A percentile compares a stretch with the other conserved stretches of the same genome.
Conservation (phyloP, 2,329 filamentous ascomycete species). For the Podosphaera aphanis region DNA sequence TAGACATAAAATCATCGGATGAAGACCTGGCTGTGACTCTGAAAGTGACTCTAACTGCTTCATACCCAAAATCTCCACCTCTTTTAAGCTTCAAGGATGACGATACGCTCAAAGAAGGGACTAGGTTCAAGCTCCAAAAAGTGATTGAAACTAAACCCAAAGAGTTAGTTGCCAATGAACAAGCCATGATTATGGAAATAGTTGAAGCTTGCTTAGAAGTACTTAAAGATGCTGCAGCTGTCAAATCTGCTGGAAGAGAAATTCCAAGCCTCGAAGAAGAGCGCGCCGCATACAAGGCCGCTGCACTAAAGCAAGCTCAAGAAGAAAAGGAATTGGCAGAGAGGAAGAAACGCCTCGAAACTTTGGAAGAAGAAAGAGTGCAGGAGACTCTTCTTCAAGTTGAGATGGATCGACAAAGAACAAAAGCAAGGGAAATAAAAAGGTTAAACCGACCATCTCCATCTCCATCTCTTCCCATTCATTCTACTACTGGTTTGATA, state of each 20-base stretch:
- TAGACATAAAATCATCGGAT: constrained; percentile 52
- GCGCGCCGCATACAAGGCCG: constrained; percentile 58
- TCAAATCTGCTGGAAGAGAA: constrained; percentile 49
- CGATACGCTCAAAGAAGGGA: constrained; percentile 42
- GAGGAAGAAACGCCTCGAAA: constrained; percentile 27
- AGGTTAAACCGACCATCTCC: constrained; percentile 34
- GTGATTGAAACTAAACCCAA: constrained; percentile 35
- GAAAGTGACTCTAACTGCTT: constrained; percentile 63
- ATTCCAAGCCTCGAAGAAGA: constrained; percentile 78
- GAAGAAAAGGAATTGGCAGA: constrained; percentile 24
- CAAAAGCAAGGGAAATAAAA: constrained; percentile 38
- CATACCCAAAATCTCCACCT: constrained; percentile 70
- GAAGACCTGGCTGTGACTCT: constrained; percentile 47
- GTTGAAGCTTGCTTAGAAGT: constrained; percentile 33
- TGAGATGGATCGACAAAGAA: constrained; percentile 44
- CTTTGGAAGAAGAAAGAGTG: constrained; percentile 43
- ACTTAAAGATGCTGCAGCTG: constrained; percentile 65
- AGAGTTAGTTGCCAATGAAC: constrained; percentile 25
- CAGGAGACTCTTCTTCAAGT: constrained; percentile 50
- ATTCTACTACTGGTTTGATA: constrained; percentile 7
- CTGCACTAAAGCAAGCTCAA: constrained; percentile 33
- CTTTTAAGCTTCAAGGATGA: constrained; percentile 44
- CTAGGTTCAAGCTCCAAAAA: constrained; percentile 44
- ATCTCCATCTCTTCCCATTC: constrained; percentile 9
- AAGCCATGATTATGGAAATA: constrained; percentile 28